These are phyloP conservation scores for Cyclocybe aegerita DNA, from an alignment of 768 basidiomycete species.

Conservation along the genomic window DNA sequence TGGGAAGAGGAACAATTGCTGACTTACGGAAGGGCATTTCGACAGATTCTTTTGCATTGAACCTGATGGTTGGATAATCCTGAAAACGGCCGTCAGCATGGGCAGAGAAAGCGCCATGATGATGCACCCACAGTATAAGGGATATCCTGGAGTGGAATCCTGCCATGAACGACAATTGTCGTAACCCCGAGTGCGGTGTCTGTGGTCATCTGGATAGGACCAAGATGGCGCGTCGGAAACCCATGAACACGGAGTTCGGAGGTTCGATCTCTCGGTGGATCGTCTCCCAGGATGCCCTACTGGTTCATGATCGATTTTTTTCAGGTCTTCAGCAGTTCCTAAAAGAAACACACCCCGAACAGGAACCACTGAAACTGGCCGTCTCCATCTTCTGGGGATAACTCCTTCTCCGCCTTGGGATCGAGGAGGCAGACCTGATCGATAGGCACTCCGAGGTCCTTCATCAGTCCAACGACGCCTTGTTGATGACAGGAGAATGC, in stretches of 20 bases:
- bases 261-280: constrained; percentile 94
- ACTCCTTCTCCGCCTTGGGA: constrained; percentile 71
- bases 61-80: constrained; percentile 89
- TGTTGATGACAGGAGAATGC: constrained; percentile 45
- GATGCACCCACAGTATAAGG: constrained; percentile 60
- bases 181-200: constrained; percentile 95
- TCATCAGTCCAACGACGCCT: constrained; percentile 63
- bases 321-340: not conserved
- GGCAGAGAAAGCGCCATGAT: not conserved
- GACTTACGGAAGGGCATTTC: constrained; percentile 96
- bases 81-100: constrained; percentile 24
- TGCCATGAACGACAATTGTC: constrained; percentile 76
- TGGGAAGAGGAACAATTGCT: not conserved
- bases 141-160: constrained; percentile 71
- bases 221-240: constrained; percentile 85
- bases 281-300: constrained; percentile 57
- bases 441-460: constrained; percentile 35
- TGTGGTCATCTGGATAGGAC: constrained; percentile 95
- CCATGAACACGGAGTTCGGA: constrained; percentile 83
- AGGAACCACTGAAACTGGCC: constrained; percentile 84
- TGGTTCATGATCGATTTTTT: constrained; percentile 1
- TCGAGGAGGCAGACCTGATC: constrained; percentile 89
- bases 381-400: constrained; percentile 77
- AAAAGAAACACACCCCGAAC: constrained; percentile 65
- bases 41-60: constrained; percentile 86